Conservation (phyloP, 371 early-diverging fungal genomes). For the Mortierella sp. region DNA sequence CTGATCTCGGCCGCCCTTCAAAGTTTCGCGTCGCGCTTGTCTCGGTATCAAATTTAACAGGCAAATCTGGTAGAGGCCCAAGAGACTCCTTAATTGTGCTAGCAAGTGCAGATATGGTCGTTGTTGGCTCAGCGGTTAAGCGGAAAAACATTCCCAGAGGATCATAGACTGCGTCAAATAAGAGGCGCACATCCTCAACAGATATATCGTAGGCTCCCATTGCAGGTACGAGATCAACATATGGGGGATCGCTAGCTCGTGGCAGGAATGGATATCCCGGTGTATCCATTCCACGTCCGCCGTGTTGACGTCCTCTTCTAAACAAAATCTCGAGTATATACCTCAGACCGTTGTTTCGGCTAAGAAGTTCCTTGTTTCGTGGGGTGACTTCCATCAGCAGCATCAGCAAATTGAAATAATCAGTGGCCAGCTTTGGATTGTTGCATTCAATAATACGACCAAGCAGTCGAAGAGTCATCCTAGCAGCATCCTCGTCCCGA, state of each 20-base stretch:
- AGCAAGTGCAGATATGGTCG: slow-evolving; percentile 8
- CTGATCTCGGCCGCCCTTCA: slow-evolving; percentile 35
- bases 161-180: slow-evolving; percentile 59
- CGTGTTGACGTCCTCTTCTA: slow-evolving; percentile 47
- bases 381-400: slow-evolving; percentile 61
- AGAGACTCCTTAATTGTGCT: slow-evolving; percentile 30
- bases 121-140: slow-evolving; percentile 23
- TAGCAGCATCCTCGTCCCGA: slow-evolving; percentile 58
- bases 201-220: slow-evolving; percentile 60
- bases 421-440: slow-evolving; percentile 53
- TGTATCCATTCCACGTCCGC: slow-evolving; percentile 27
- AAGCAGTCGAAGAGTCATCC: slow-evolving; percentile 58
- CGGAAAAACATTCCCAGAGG: slow-evolving; percentile 56
- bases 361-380: slow-evolving; percentile 57
- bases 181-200: slow-evolving; percentile 49
- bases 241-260: slow-evolving; percentile 43
- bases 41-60: slow-evolving; percentile 28
- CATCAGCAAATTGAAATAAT: slow-evolving; percentile 59
- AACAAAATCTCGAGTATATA: slow-evolving; percentile 58
- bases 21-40: slow-evolving; percentile 16
- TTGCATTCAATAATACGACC: slow-evolving; percentile 51
- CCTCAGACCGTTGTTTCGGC: slow-evolving; percentile 47
- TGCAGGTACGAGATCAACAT: slow-evolving; percentile 58
- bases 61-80: slow-evolving; percentile 37
- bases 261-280: slow-evolving; percentile 38